Conservation (phyloP, 805 yeast species). For the Ogataea zsoltii region DNA sequence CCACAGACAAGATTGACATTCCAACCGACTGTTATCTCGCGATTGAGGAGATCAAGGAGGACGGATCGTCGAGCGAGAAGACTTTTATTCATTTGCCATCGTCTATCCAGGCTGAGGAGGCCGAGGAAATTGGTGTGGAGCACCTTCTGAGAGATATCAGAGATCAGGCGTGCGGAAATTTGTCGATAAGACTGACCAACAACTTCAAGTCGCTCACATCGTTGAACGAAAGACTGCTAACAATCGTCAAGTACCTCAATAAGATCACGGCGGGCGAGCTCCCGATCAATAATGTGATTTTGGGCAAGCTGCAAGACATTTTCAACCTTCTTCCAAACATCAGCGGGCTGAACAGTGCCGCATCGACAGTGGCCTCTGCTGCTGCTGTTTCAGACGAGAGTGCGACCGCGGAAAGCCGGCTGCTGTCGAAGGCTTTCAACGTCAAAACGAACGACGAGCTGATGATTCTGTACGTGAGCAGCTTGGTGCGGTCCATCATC, state of each 20-base stretch:
- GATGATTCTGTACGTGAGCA: constrained; percentile 88
- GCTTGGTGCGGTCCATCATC: constrained; percentile 88
- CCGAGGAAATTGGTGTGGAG: constrained; percentile 99
- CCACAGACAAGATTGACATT: constrained; percentile 73
- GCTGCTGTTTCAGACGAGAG: constrained; percentile 5
- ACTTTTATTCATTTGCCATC: constrained; percentile 94
- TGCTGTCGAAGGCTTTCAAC: constrained; percentile 75
- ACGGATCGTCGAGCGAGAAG: constrained; percentile 89
- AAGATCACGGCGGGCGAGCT: constrained; percentile 69
- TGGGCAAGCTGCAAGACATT: constrained; percentile 92
- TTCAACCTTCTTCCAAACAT: constrained; percentile 87
- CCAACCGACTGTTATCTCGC: constrained; percentile 96
- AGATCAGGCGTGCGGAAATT: constrained; percentile 94
- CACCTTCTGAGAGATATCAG: constrained; percentile 91
- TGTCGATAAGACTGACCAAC: constrained; percentile 83
- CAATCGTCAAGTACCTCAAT: constrained; percentile 74
- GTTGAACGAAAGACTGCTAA: constrained; percentile 72
- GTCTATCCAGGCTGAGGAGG: constrained; percentile 94
- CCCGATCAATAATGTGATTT: constrained; percentile 86
- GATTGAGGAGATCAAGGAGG: constrained; percentile 92
- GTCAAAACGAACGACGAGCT: constrained; percentile 94
- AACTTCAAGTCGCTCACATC: constrained; percentile 89
- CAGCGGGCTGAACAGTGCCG: constrained; percentile 37
- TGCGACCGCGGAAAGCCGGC: constrained; percentile 21
- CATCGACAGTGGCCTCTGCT: constrained; percentile 1